Evolutionary conservation across 2,329 filamentous ascomycete species (phyloP), one percentile per base, ranked within the genome.

Genomic region (Colletotrichum musicola): DNA sequence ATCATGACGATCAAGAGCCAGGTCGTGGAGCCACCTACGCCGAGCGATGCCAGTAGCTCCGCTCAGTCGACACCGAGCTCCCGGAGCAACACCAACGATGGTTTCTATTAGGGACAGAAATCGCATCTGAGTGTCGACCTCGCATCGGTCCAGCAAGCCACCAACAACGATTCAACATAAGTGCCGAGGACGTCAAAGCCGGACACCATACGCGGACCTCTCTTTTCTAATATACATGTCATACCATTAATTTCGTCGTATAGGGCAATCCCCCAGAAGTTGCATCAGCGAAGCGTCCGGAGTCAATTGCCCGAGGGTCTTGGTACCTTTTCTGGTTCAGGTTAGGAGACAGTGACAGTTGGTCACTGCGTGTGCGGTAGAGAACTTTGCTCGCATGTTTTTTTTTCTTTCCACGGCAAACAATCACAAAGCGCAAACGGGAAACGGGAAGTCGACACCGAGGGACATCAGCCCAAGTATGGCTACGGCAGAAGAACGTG

Each of bases 1-100:
- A 91, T 92, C 72, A 87, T 89, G 83, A 85, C 83, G 42, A 91
- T 91, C 69, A 85, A 89, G 72, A 89, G 84, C 72, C 86, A 90
- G 75, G 88, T 91, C 7, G 88, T 91, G 35, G 89, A 91, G 73
- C 88, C 89, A 13, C 78, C 84, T 56, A 92, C 89, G 22, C 89
- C 89, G 14, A 90, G 88, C 73, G 89, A 91, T 47, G 76, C 79
- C 16, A 83, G 83, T 73, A 78, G 80, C 59, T 84, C 83, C 55
- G 71, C 78, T 40, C 76, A 79, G 71, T 78, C 78, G 35, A 71
- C 68, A n/a, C 68, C 70, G 16, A 62, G 62, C 30, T 57, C 62
- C 38, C 62, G 70, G 64, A 64, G 64, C 53, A 69, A 62, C 44
- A 69, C 68, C 55, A 69, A 64, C 54, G 70, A 72, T 35, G 70